Conservation (phyloP, 805 yeast genomes). For the Candida taoyuanica region DNA sequence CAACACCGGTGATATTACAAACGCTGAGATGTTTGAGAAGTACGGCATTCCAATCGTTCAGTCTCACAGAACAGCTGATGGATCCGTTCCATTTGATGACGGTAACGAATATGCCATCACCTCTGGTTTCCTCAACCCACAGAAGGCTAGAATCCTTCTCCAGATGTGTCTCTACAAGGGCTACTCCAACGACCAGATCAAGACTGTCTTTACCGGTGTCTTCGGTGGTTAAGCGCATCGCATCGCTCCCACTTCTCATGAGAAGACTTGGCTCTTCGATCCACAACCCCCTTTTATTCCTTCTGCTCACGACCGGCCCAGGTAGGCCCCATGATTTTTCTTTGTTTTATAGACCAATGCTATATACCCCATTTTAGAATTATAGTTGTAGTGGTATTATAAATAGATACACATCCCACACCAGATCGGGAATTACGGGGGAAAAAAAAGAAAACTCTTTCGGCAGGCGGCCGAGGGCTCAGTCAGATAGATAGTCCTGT, state of each 20-base stretch:
- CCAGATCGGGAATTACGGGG: too few relatives aligned
- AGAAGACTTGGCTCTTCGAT: neutral
- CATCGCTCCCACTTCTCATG: too few relatives aligned
- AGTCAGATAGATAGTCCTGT: too few relatives aligned
- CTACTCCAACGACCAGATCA: conserved; percentile 31
- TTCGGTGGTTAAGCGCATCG: conserved; percentile 31
- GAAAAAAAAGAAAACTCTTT: too few relatives aligned
- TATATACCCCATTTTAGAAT: too few relatives aligned
- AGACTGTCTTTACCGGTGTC: conserved; percentile 34
- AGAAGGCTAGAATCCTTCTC: conserved; percentile 53
- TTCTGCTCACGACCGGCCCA: too few relatives aligned
- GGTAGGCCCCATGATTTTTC: too few relatives aligned
- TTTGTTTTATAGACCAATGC: too few relatives aligned
- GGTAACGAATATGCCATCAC: conserved; percentile 41
- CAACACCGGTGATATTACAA: conserved; percentile 40
- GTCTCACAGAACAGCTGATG: conserved; percentile 63
- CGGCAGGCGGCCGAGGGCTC: too few relatives aligned
- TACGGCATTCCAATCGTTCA: conserved; percentile 49
- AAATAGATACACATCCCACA: too few relatives aligned
- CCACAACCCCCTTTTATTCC: neutral
- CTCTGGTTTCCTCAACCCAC: conserved; percentile 61
- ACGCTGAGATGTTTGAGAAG: conserved; percentile 32
- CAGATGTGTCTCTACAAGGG: conserved; percentile 46
- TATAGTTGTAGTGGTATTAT: too few relatives aligned
- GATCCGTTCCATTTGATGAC: conserved; percentile 54